Conservation (phyloP, 2,329 filamentous ascomycete species). For the Scolecobasidium constrictum region DNA sequence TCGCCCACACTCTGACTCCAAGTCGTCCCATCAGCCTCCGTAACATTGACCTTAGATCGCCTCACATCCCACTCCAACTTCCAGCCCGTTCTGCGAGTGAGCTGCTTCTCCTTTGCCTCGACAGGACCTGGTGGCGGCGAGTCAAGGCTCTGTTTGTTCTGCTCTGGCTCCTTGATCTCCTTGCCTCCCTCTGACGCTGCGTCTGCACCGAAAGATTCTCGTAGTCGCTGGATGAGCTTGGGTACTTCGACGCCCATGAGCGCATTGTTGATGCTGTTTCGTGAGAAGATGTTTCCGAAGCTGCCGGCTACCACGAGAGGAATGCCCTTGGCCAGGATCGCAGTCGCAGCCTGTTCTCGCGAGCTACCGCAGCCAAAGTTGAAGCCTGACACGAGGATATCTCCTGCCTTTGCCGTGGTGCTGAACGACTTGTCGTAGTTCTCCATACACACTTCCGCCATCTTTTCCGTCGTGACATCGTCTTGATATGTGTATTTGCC, state of each 20-base stretch:
- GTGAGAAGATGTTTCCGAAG: conserved; percentile 73
- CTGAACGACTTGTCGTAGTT: conserved; percentile 78
- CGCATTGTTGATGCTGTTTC: conserved; percentile 73
- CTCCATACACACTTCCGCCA: conserved; percentile 81
- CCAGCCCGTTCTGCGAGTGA: conserved; percentile 73
- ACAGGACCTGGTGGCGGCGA: conserved; percentile 29
- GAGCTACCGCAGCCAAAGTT: conserved; percentile 82
- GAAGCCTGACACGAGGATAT: conserved; percentile 77
- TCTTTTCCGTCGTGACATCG: conserved; percentile 60
- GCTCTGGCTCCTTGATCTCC: conserved; percentile 31
- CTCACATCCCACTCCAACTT: conserved; percentile 71
- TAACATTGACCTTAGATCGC: conserved; percentile 57
- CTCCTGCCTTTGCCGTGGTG: conserved; percentile 50
- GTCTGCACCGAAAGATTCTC: conserved; percentile 44
- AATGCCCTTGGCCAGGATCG: conserved; percentile 70
- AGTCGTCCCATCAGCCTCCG: conserved; percentile 54
- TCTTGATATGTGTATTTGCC: conserved; percentile 88
- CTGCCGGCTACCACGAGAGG: conserved; percentile 70
- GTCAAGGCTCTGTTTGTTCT: conserved; percentile 40
- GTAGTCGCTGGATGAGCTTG: conserved; percentile 51
- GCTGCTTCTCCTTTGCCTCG: conserved; percentile 38
- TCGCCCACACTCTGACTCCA: conserved; percentile 80
- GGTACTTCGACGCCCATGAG: conserved; percentile 63
- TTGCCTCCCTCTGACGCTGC: background rate
- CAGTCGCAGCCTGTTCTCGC: conserved; percentile 80